phyloP scores from a whole-genome alignment of 2,329 filamentous ascomycete genomes.

The Penicillium sp. region DNA sequence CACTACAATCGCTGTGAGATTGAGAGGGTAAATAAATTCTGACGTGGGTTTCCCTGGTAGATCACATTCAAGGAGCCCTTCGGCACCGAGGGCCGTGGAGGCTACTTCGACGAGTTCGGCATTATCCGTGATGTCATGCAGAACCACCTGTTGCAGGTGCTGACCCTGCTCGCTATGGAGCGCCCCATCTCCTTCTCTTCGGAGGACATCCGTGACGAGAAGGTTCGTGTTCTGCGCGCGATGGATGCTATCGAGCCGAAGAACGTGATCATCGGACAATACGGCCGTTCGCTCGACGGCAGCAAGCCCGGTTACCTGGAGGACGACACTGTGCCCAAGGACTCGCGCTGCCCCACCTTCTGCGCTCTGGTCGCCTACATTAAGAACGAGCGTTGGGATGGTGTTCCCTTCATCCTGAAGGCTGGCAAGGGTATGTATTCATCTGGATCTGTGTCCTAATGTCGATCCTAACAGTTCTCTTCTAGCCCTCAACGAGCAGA shows the following conservation, averaged over 20 bases:
- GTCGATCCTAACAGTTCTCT: conserved; percentile 24
- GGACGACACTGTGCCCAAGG: conserved; percentile 96
- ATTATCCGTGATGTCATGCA: conserved; percentile 99
- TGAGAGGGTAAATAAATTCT: not conserved
- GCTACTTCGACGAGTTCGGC: conserved; percentile 99
- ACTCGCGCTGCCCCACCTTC: conserved; percentile 96
- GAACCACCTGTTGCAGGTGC: conserved; percentile 95
- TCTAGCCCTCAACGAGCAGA: conserved; percentile 91
- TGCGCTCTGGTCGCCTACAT: conserved; percentile 97
- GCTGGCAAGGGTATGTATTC: conserved; percentile 72
- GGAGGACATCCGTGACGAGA: conserved; percentile 98
- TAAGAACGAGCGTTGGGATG: conserved; percentile 99
- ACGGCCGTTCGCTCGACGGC: conserved; percentile 92
- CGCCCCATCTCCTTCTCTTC: conserved; percentile 96
- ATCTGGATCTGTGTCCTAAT: not conserved
- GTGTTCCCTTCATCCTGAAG: conserved; percentile 99
- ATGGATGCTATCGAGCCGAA: conserved; percentile 97
- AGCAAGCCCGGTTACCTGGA: conserved; percentile 98
- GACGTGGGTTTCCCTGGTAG: conserved; percentile 36
- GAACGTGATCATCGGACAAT: conserved; percentile 99
- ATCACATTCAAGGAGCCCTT: conserved; percentile 99
- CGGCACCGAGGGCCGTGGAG: conserved; percentile 94
- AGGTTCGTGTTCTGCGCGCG: conserved; percentile 88
- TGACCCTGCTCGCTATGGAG: conserved; percentile 97
- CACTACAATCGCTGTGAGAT: not conserved